phyloP scores from a whole-genome alignment of 139 green algal species.

The Volvox reticuliferus region DNA sequence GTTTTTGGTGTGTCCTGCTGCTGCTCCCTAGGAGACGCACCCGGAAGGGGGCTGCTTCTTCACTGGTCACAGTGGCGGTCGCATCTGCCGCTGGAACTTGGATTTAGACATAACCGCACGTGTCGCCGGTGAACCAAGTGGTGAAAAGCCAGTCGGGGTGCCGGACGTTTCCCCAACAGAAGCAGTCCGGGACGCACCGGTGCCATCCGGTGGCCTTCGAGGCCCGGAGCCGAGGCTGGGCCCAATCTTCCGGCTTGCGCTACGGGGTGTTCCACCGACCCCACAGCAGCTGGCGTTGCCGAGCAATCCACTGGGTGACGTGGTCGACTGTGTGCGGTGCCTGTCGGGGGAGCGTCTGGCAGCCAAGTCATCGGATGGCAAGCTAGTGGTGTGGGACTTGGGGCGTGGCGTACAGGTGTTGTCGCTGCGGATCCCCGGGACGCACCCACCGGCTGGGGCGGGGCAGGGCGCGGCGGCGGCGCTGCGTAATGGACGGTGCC shows the following conservation, averaged over 20 bases:
- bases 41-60: slow-evolving; percentile 20
- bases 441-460: background rate
- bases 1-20: background rate
- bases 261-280: background rate
- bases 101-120: background rate
- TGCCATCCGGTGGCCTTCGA: background rate
- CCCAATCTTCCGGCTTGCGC: background rate
- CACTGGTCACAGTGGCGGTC: slow-evolving; percentile 22
- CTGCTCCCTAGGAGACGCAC: slow-evolving; percentile 11
- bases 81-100: slow-evolving; percentile 42
- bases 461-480: background rate
- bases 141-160: too few species aligned
- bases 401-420: background rate
- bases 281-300: background rate
- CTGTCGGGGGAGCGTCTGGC: slow-evolving; percentile 50
- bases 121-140: background rate
- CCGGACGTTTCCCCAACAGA: too few species aligned
- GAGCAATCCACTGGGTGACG: background rate
- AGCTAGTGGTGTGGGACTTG: slow-evolving; percentile 66
- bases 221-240: too few species aligned
- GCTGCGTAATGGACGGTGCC: background rate
- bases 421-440: slow-evolving; percentile 31
- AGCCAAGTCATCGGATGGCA: slow-evolving; percentile 70
- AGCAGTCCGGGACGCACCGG: background rate
- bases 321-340: slow-evolving; percentile 30